These are phyloP conservation scores for Trebouxia sp. DNA, from an alignment of 139 green algal species.

Conservation along the genomic window DNA sequence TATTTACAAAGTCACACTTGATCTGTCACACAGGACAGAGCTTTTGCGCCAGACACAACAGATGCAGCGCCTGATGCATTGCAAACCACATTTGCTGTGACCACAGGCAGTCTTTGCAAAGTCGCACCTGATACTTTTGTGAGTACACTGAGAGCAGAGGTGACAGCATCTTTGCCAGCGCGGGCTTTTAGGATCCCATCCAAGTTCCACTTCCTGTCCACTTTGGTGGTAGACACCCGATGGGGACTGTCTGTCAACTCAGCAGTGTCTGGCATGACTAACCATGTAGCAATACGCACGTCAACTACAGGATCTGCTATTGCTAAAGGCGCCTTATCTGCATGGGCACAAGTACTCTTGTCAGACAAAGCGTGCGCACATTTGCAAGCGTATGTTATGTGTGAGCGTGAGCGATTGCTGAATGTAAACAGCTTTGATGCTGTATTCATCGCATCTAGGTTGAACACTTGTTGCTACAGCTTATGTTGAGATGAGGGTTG, in stretches of 20 bases:
- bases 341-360: background rate
- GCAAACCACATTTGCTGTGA: too few species aligned
- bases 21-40: too few species aligned
- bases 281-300: conserved; percentile 70
- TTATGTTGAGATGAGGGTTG: too few species aligned
- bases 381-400: too few species aligned
- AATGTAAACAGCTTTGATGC: too few species aligned
- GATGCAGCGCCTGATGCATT: too few species aligned
- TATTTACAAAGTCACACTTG: too few species aligned
- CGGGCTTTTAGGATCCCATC: background rate
- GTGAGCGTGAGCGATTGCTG: too few species aligned
- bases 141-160: background rate
- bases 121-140: background rate
- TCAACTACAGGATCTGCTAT: conserved; percentile 63
- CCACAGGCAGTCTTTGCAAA: background rate
- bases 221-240: background rate
- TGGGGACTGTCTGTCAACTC: background rate
- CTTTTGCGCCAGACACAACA: too few species aligned
- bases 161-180: background rate
- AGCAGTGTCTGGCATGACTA: conserved; percentile 58
- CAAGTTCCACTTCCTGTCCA: background rate
- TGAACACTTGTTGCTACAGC: too few species aligned
- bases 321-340: background rate
- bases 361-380: too few species aligned
- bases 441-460: too few species aligned